Conservation (phyloP, 2,329 filamentous ascomycete genomes). For the Fusarium longipes region DNA sequence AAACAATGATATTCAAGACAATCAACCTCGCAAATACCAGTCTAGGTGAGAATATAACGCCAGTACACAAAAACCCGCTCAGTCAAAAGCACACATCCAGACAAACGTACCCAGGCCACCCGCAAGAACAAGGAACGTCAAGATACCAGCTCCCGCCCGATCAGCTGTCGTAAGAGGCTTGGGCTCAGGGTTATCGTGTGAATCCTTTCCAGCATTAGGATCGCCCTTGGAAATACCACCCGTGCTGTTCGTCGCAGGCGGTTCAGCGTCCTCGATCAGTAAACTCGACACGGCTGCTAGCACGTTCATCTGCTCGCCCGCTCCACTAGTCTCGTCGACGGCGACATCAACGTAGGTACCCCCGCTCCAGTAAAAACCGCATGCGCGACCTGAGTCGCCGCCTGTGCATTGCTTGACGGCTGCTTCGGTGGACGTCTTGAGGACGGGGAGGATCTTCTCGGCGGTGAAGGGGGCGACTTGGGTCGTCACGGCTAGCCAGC, state of each 20-base stretch:
- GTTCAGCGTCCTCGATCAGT: conserved; percentile 55
- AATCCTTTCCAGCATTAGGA: conserved; percentile 53
- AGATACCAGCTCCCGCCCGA: conserved; percentile 60
- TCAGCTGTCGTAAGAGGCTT: conserved; percentile 57
- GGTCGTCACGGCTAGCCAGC: conserved; percentile 71
- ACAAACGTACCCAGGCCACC: conserved; percentile 57
- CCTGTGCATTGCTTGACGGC: conserved; percentile 73
- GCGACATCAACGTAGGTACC: conserved; percentile 59
- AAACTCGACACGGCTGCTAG: conserved; percentile 65
- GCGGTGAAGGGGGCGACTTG: conserved; percentile 71
- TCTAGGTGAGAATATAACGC: conserved; percentile 18
- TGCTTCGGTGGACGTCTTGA: conserved; percentile 67
- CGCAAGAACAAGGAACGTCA: conserved; percentile 59
- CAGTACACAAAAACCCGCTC: not conserved
- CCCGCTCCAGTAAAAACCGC: conserved; percentile 72
- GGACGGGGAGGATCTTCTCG: conserved; percentile 65
- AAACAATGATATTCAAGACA: not conserved
- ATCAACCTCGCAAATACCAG: not conserved
- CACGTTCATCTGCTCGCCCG: conserved; percentile 70
- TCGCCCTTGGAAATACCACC: conserved; percentile 63
- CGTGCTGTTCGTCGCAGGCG: conserved; percentile 58
- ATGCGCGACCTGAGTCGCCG: conserved; percentile 67
- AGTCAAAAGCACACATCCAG: conserved; percentile 61
- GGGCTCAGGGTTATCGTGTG: conserved; percentile 47
- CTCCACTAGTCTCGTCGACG: conserved; percentile 65